Conservation (phyloP, 768 basidiomycete species). For the Termitomyces eurrhizus region DNA sequence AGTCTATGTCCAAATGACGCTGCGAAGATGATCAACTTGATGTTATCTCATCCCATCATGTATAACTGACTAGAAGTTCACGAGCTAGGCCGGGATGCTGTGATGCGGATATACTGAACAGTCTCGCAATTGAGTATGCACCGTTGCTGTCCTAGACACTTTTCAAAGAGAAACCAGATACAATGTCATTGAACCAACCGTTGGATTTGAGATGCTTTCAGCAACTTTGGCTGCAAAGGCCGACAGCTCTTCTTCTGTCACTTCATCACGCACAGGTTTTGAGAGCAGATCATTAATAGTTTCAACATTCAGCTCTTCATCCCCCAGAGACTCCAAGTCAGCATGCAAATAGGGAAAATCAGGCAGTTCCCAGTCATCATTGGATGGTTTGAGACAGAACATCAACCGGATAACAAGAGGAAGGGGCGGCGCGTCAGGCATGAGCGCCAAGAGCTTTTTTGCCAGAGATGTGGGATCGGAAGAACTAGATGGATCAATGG, state of each 20-base stretch:
- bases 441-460: slow-evolving; percentile 53
- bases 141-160: slow-evolving; percentile 45
- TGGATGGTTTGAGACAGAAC: slow-evolving; percentile 74
- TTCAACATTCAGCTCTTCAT: slow-evolving; percentile 53
- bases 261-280: slow-evolving; percentile 58
- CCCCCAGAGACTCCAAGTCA: slow-evolving; percentile 47
- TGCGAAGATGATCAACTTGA: slow-evolving; percentile 20
- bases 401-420: slow-evolving; percentile 65
- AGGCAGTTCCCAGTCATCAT: slow-evolving; percentile 77
- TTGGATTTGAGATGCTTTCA: slow-evolving; percentile 45
- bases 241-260: slow-evolving; percentile 43
- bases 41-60: not conserved
- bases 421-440: slow-evolving; percentile 61
- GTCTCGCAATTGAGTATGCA: slow-evolving; percentile 55
- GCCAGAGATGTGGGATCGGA: slow-evolving; percentile 61
- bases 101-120: slow-evolving; percentile 61
- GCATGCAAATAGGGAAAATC: slow-evolving; percentile 71
- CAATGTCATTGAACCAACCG: slow-evolving; percentile 34
- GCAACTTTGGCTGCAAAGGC: slow-evolving; percentile 55
- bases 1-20: slow-evolving; percentile 53
- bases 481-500: slow-evolving; percentile 58
- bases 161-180: not conserved
- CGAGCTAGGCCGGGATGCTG: slow-evolving; percentile 61
- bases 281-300: slow-evolving; percentile 48
- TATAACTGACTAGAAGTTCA: slow-evolving; percentile 33